Percentiles rank a stretch among this genome's conserved stretches.
Evolutionary conservation across 2,329 filamentous ascomycete genomes (phyloP).

Genomic region (Exophiala sideris): DNA sequence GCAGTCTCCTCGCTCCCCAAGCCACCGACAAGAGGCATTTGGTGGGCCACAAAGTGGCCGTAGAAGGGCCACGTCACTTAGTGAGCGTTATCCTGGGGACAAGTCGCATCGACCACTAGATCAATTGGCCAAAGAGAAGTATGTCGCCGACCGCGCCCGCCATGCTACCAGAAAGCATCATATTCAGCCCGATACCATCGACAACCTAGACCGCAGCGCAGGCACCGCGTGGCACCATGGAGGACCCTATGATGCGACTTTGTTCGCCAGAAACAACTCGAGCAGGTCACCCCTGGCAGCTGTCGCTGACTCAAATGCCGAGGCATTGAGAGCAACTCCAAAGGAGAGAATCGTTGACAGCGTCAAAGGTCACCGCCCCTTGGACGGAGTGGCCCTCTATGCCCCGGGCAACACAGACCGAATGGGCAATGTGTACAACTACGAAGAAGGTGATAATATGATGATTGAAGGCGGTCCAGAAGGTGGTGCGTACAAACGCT

Average conservation of each 20-base stretch:
- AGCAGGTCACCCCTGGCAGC: conserved; percentile 68
- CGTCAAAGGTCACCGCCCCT: conserved; percentile 67
- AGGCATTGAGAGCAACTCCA: conserved; percentile 78
- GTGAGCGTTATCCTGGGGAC: conserved; percentile 26
- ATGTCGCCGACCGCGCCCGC: conserved; percentile 52
- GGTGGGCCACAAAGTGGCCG: conserved; percentile 12
- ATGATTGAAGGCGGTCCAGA: conserved; percentile 67
- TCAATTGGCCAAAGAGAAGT: conserved; percentile 24
- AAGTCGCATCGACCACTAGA: conserved; percentile 27
- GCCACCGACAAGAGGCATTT: conserved; percentile 24
- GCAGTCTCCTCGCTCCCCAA: conserved; percentile 18
- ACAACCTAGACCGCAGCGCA: conserved; percentile 63
- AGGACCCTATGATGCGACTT: conserved; percentile 82
- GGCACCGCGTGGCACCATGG: conserved; percentile 64
- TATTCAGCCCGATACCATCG: conserved; percentile 72
- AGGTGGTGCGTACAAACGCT: conserved; percentile 76
- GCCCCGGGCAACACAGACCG: conserved; percentile 68
- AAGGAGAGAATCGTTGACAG: conserved; percentile 72
- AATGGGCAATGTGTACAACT: conserved; percentile 68
- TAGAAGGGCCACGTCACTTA: conserved; percentile 46
- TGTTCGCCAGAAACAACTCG: conserved; percentile 68
- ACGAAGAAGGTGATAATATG: conserved; percentile 82
- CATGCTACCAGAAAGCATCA: conserved; percentile 65
- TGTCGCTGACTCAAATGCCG: conserved; percentile 66
- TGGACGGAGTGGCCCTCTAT: conserved; percentile 76